These are phyloP conservation scores for Rhizopogon vulgaris DNA, from an alignment of 768 basidiomycete genomes.

Conservation along the genomic window DNA sequence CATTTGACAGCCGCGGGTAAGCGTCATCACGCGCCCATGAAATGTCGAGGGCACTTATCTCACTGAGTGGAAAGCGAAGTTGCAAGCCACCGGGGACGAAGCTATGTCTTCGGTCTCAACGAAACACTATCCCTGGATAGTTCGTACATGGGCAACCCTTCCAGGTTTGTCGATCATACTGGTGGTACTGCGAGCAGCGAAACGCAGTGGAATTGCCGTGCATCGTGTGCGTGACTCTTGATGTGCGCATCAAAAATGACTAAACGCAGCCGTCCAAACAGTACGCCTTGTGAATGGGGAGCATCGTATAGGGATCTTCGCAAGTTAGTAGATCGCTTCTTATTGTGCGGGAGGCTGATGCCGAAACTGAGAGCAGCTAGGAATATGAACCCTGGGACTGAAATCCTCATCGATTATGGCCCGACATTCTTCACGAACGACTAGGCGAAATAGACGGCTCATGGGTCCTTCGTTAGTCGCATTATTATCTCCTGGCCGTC, in stretches of 20 bases:
- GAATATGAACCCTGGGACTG: slow-evolving; percentile 36
- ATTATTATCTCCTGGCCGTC: background rate
- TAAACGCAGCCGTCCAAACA: slow-evolving; percentile 16
- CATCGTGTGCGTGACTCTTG: slow-evolving; percentile 31
- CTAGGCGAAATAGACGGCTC: too few species aligned
- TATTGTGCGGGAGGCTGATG: background rate
- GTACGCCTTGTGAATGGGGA: slow-evolving; percentile 61
- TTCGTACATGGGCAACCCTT: slow-evolving; percentile 48
- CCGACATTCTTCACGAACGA: slow-evolving; percentile 33
- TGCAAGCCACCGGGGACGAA: slow-evolving; percentile 43
- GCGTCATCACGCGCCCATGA: slow-evolving; percentile 13
- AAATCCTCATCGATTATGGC: slow-evolving; percentile 58
- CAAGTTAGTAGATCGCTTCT: slow-evolving; percentile 36
- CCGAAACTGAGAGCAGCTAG: slow-evolving; percentile 25
- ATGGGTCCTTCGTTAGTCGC: background rate
- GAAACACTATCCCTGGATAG: slow-evolving; percentile 44
- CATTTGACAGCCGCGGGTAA: slow-evolving; percentile 46
- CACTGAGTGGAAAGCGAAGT: slow-evolving; percentile 29
- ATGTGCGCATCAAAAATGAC: background rate
- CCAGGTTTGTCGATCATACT: slow-evolving; percentile 67
- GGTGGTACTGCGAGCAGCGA: slow-evolving; percentile 7
- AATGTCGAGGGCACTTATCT: background rate
- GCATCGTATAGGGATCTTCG: slow-evolving; percentile 59
- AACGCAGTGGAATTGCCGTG: slow-evolving; percentile 35
- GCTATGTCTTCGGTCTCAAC: slow-evolving; percentile 59